Percentiles rank a stretch among this genome's conserved stretches.
Evolutionary conservation across 2,329 filamentous ascomycete genomes (phyloP).

Genomic region (Fusarium xyrophilum): DNA sequence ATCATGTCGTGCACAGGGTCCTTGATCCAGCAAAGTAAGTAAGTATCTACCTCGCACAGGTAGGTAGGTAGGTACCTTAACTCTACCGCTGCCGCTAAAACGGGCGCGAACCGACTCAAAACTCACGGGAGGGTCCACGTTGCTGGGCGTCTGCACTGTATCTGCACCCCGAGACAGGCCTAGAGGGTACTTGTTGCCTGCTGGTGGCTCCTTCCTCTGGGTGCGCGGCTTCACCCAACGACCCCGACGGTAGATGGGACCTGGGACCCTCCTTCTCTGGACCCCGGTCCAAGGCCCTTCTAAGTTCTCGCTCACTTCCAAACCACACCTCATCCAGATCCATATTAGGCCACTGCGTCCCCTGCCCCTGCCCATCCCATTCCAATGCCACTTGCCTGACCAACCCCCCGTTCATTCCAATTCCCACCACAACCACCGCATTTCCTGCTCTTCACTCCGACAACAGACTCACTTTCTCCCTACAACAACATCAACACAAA

Average conservation of each 20-base stretch:
- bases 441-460: constrained; percentile 37
- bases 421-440: constrained; percentile 37
- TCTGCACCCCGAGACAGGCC: constrained; percentile 8
- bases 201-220: constrained; percentile 2
- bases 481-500: constrained; percentile 36
- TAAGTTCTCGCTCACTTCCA: constrained; percentile 14
- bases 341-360: constrained; percentile 40
- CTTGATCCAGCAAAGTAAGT: not conserved
- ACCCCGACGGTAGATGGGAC: not conserved
- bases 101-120: constrained; percentile 4
- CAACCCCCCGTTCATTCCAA: constrained; percentile 39
- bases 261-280: constrained; percentile 17
- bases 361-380: constrained; percentile 36
- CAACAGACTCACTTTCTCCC: constrained; percentile 28
- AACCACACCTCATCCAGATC: constrained; percentile 15
- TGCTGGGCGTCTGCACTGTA: constrained; percentile 20
- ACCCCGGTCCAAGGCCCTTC: constrained; percentile 20
- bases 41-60: not conserved
- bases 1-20: constrained; percentile 30
- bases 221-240: constrained; percentile 3
- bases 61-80: not conserved
- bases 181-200: constrained; percentile 10
- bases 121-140: constrained; percentile 26
- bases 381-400: constrained; percentile 35
- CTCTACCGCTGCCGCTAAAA: constrained; percentile 27